Conservation (phyloP, 768 basidiomycete genomes). For the Porphyrellus cyaneotinctus region DNA sequence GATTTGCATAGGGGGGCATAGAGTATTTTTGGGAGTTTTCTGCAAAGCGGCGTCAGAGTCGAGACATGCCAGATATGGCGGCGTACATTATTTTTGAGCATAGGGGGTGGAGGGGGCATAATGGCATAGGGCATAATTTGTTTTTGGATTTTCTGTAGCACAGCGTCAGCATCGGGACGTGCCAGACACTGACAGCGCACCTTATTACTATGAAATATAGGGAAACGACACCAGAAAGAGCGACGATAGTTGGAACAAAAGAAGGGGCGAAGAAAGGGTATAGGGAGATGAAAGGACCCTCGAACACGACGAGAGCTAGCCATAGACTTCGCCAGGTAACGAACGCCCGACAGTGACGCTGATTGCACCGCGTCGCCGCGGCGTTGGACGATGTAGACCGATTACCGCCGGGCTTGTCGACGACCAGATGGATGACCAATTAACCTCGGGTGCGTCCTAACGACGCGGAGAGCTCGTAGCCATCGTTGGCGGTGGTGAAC, state of each 20-base stretch:
- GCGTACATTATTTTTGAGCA: too few relatives aligned
- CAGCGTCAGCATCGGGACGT: too few relatives aligned
- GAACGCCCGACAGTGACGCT: not conserved
- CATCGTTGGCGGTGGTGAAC: not conserved
- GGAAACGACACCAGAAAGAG: too few relatives aligned
- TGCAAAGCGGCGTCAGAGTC: too few relatives aligned
- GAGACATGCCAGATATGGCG: too few relatives aligned
- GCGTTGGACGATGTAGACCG: not conserved
- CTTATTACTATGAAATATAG: not conserved
- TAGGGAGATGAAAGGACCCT: constrained; percentile 4
- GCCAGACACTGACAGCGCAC: not conserved
- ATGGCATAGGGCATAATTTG: too few relatives aligned
- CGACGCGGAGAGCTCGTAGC: not conserved
- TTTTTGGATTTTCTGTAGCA: too few relatives aligned
- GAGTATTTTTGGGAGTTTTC: too few relatives aligned
- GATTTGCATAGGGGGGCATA: too few relatives aligned
- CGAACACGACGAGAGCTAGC: not conserved
- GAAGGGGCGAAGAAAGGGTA: constrained; percentile 3
- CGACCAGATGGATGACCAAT: not conserved
- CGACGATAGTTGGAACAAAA: not conserved
- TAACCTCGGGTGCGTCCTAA: not conserved
- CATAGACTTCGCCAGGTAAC: not conserved
- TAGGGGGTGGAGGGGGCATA: too few relatives aligned
- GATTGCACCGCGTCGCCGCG: not conserved
- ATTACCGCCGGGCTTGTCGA: not conserved